Evolutionary conservation across 768 basidiomycete species (phyloP).

Genomic region (Coprinopsis sp.): DNA sequence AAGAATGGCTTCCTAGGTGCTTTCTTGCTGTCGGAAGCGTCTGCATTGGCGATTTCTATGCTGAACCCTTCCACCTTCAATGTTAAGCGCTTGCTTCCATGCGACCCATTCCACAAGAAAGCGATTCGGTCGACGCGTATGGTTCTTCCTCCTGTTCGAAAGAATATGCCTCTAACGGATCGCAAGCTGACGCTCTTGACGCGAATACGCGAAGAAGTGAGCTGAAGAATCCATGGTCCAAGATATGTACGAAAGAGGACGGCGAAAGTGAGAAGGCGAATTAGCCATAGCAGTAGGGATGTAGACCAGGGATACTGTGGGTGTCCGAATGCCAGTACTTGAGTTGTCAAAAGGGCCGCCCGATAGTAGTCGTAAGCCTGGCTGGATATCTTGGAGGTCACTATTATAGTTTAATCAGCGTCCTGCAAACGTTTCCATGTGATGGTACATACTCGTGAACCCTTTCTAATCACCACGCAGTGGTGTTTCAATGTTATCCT

Average conservation of each 20-base stretch:
- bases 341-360: slow-evolving; percentile 9
- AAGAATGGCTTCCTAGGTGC: slow-evolving; percentile 28
- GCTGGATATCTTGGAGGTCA: neutral
- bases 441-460: neutral
- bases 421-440: neutral
- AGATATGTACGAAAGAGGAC: slow-evolving; percentile 63
- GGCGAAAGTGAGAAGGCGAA: slow-evolving; percentile 49
- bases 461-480: too few species aligned
- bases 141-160: slow-evolving; percentile 48
- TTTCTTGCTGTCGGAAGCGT: slow-evolving; percentile 17
- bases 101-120: slow-evolving; percentile 48
- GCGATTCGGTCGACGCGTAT: slow-evolving; percentile 69
- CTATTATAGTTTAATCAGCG: neutral
- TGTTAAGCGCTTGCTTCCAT: slow-evolving; percentile 52
- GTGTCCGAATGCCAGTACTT: slow-evolving; percentile 27
- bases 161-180: slow-evolving; percentile 73
- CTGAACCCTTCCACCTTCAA: slow-evolving; percentile 59
- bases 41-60: slow-evolving; percentile 41
- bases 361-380: neutral
- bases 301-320: slow-evolving; percentile 34
- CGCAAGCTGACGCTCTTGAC: slow-evolving; percentile 71
- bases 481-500: too few species aligned
- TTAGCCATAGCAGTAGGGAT: slow-evolving; percentile 42
- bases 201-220: slow-evolving; percentile 59
- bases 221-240: slow-evolving; percentile 57